Evolutionary conservation across 106 monocot genomes (phyloP).

Genomic region (Acanthochlamys bracteata): DNA sequence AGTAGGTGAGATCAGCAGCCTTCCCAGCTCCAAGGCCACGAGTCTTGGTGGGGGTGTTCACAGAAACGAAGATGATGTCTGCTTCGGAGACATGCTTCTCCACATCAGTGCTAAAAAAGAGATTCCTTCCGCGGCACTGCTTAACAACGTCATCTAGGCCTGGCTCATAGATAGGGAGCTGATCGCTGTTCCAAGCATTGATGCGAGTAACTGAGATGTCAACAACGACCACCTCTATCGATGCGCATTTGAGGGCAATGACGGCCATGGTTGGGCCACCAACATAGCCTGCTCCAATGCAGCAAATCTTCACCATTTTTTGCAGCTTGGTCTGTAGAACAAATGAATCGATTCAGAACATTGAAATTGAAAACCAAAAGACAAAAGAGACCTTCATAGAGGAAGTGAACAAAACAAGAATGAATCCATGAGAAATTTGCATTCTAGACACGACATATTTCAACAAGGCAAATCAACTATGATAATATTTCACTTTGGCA

Average conservation of each 20-base stretch:
- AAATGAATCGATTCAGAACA: neutral
- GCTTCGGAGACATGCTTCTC: slow-evolving; percentile 36
- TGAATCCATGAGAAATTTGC: too few species aligned
- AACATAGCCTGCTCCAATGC: slow-evolving; percentile 44
- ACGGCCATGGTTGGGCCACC: slow-evolving; percentile 49
- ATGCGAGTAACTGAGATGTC: slow-evolving; percentile 34
- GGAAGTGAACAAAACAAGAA: too few species aligned
- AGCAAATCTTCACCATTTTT: slow-evolving; percentile 49
- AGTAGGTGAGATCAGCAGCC: slow-evolving; percentile 47
- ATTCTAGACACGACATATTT: neutral
- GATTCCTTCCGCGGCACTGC: slow-evolving; percentile 33
- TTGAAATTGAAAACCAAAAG: neutral
- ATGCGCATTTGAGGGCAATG: slow-evolving; percentile 39
- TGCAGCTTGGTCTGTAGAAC: neutral
- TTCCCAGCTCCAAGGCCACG: slow-evolving; percentile 42
- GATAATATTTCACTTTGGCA: too few species aligned
- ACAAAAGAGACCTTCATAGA: too few species aligned
- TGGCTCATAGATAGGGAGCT: slow-evolving; percentile 39
- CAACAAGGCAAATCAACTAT: neutral
- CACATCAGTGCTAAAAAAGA: slow-evolving; percentile 45
- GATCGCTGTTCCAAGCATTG: slow-evolving; percentile 39
- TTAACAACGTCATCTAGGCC: slow-evolving; percentile 41
- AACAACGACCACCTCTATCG: slow-evolving; percentile 39
- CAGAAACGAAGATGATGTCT: slow-evolving; percentile 43
- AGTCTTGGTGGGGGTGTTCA: slow-evolving; percentile 41